Evolutionary conservation across 805 yeast genomes (phyloP), one percentile per base, ranked within the genome.

Genomic region (Lachancea fermentati): DNA sequence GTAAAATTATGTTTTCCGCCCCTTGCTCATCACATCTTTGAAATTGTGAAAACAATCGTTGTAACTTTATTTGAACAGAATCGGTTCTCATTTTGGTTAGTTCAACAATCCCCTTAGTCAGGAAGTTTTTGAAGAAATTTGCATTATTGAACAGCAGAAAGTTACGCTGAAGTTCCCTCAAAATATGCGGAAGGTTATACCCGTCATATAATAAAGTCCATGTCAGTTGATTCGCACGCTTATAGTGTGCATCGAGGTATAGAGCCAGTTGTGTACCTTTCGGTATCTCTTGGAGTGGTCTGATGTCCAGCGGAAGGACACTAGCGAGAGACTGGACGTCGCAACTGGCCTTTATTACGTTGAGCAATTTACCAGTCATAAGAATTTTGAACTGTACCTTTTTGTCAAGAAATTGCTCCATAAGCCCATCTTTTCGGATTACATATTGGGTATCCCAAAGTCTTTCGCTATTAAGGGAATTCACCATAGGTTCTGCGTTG

Each of bases 311-410:
- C 11, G 39, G 41, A 12, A 22, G 15, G 6, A 39, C 14, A 13
- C 13, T 34, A 18, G 4, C 19, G n/a, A 30, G 14, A 7, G 7
- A 31, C n/a, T 32, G 39, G 4, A 54, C 16, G 11, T 49, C 52
- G 28, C 43, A 56, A 46, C 55, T 68, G 57, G 43, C 62, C 61
- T 43, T 65, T 30, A 29, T 68, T 2, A 91, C 80, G 52, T 86
- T 85, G 41, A 88, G 65, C 50, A 81, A 81, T 60, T 87, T 89
- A 1, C 99, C 99, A 0, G 96, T 85, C 37, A 79, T 67, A 17
- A 91, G 65, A 0, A 91, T 71, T 58, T 82, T 81, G 36, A 72
- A 70, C 48, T 83, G 83, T 5, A 79, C 56, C 2, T 69, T 73
- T 18, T 65, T 67, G 29, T 68, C 62, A 5, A 68, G 62, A 44